Evolutionary conservation across 1,139 yeast species (phyloP).

Genomic region (Entelexis sorbosivorans): DNA sequence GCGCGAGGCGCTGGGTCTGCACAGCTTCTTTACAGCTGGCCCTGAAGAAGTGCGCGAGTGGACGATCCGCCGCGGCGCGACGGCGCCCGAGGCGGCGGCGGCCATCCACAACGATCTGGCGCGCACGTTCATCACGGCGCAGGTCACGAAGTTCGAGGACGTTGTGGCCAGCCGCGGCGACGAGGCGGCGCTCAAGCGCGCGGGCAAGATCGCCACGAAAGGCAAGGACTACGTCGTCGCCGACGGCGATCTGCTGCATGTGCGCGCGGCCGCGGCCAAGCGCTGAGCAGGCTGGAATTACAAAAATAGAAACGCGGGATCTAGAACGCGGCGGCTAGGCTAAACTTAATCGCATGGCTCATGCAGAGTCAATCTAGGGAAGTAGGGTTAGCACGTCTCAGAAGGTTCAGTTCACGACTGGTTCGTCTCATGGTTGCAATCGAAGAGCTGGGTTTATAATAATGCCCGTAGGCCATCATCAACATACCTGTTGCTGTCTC

Average conservation of each 20-base stretch:
- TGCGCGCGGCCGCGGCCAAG: constrained; percentile 34
- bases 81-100: constrained; percentile 87
- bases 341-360: not conserved
- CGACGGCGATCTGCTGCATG: constrained; percentile 65
- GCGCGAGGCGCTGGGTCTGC: constrained; percentile 50
- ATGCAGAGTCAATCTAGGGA: not conserved
- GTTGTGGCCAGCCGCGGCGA: constrained; percentile 27
- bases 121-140: constrained; percentile 65
- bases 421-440: constrained; percentile 34
- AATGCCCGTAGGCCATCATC: constrained; percentile 21
- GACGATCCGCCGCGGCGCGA: constrained; percentile 67
- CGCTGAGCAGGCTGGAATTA: no score
- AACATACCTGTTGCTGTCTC: constrained; percentile 24
- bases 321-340: no score
- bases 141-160: constrained; percentile 42
- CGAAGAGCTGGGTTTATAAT: constrained; percentile 44
- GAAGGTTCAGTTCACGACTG: constrained; percentile 18
- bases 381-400: constrained; percentile 23
- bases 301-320: no score
- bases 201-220: constrained; percentile 28
- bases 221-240: constrained; percentile 66
- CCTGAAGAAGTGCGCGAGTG: constrained; percentile 79
- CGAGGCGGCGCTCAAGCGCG: constrained; percentile 25
- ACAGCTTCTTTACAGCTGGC: constrained; percentile 79
- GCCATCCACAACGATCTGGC: constrained; percentile 73